Evolutionary conservation across 768 basidiomycete genomes (phyloP).

Genomic region (Auricularia cornea): DNA sequence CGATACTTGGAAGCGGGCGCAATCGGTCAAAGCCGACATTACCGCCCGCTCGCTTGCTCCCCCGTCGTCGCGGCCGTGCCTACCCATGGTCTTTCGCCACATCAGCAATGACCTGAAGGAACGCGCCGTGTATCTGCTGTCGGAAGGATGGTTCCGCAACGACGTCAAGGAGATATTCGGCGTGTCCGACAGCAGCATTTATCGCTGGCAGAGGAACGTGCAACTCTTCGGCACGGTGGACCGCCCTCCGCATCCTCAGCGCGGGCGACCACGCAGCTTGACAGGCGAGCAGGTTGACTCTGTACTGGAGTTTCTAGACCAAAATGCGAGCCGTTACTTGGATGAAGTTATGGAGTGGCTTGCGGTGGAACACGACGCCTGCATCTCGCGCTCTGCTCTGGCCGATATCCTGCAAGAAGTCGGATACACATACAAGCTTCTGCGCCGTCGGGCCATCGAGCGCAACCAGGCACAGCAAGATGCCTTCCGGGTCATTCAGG

Average conservation of each 20-base stretch:
- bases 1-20: too few relatives aligned
- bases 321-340: constrained; percentile 8
- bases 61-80: too few relatives aligned
- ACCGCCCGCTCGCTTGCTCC: too few relatives aligned
- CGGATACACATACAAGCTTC: constrained; percentile 18
- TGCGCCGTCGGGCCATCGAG: constrained; percentile 1
- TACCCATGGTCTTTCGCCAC: background rate
- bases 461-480: too few relatives aligned
- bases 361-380: constrained; percentile 8
- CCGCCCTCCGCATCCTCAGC: background rate
- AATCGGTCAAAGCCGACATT: too few relatives aligned
- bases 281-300: background rate
- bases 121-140: background rate
- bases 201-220: background rate
- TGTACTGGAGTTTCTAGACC: background rate
- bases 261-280: background rate
- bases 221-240: background rate
- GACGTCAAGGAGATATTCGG: background rate
- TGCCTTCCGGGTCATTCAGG: too few relatives aligned
- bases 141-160: background rate
- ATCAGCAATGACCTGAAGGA: background rate
- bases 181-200: background rate
- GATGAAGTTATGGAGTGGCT: constrained; percentile 20
- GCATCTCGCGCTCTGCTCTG: constrained; percentile 13
- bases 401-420: constrained; percentile 13